phyloP scores from a whole-genome alignment of 2,329 filamentous ascomycete species.

The Xylaria sp. region DNA sequence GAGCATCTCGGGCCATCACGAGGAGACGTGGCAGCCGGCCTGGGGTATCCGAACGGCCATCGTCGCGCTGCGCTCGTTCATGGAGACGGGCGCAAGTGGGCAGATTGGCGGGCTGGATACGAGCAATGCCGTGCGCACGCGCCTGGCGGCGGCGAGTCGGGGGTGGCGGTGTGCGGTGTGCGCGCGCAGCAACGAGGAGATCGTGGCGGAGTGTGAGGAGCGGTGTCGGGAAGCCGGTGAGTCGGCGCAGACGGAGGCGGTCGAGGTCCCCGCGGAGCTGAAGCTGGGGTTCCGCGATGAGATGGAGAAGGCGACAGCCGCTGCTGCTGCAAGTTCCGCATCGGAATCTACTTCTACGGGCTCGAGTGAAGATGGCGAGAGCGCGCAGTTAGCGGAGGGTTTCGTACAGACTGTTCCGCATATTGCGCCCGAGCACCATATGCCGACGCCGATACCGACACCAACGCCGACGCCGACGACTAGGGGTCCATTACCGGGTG shows the following conservation, averaged over 20 bases:
- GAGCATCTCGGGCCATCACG: slow-evolving; percentile 88
- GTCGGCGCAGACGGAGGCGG: slow-evolving; percentile 33
- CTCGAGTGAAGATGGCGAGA: slow-evolving; percentile 36
- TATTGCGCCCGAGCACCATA: slow-evolving; percentile 21
- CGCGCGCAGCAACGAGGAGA: slow-evolving; percentile 63
- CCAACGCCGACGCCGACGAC: slow-evolving; percentile 32
- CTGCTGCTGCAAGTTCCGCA: not conserved
- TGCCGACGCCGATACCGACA: slow-evolving; percentile 24
- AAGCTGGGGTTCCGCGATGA: slow-evolving; percentile 70
- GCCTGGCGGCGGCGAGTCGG: slow-evolving; percentile 62
- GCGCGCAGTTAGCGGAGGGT: slow-evolving; percentile 50
- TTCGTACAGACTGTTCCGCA: slow-evolving; percentile 48
- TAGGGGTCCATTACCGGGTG: slow-evolving; percentile 26
- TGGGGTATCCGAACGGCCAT: slow-evolving; percentile 94
- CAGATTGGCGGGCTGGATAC: slow-evolving; percentile 88
- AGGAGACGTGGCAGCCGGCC: slow-evolving; percentile 97
- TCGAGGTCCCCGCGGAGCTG: slow-evolving; percentile 50
- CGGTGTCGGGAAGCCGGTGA: slow-evolving; percentile 26
- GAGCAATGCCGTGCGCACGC: slow-evolving; percentile 58
- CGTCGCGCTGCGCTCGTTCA: slow-evolving; percentile 74
- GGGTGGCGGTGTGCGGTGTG: slow-evolving; percentile 67
- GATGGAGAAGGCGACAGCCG: slow-evolving; percentile 43
- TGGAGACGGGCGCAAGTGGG: slow-evolving; percentile 83
- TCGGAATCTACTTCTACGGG: too few relatives aligned
- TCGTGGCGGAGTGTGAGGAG: slow-evolving; percentile 66